Base-by-base conservation (phyloP, 768 basidiomycete species). In the Hygrophorus russula region DNA sequence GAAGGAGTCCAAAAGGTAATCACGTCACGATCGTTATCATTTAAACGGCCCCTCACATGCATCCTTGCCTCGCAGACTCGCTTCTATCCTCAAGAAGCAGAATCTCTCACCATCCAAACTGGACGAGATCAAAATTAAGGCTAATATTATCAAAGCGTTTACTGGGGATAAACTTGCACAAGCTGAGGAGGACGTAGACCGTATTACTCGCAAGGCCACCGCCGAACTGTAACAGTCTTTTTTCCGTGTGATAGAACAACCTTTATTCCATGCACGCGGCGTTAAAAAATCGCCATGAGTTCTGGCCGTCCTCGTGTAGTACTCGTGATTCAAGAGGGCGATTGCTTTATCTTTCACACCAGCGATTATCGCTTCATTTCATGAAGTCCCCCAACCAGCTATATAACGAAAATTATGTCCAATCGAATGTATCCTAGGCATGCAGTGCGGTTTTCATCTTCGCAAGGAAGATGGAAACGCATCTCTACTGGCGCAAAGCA, bases 101-200 rank as follows among this genome's bases (percentile, higher is more conserved):
- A 78, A 68, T n/a, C 67, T 97, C 34, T 70, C 83, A 6, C 70
- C 74, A 0, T 62, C 70, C 33, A 97, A 98, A 65, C 64, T 92
- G 34, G 96, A 99, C 57, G 91, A 97, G 66, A 80, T 97, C 56
- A 85, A 88, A 63, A 74, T 86, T 59, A 97, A 94, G 68, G 72
- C 77, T 42, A 98, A 98, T 67, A 76, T 98, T 53, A 73, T 91
- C 38, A 59, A 63, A 12, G 75, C 83, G 0, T 89, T 90, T 48
- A 48, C 57, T 28, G 61, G 63, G 49, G 64, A 71, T 49, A 58
- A 56, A 6, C 61, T 61, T 50, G 64, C 63, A 44, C 61, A 62
- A 36, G 53, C 47, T 28, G 56, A 67, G 53, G 59, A 61, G 47
- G 64, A 58, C 49, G 45, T 65, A 29, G 59, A 58, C 18, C 60